Evolutionary conservation across 2,329 filamentous ascomycete species (phyloP), one percentile per base, ranked within the genome.

Genomic region (Fusarium poae): DNA sequence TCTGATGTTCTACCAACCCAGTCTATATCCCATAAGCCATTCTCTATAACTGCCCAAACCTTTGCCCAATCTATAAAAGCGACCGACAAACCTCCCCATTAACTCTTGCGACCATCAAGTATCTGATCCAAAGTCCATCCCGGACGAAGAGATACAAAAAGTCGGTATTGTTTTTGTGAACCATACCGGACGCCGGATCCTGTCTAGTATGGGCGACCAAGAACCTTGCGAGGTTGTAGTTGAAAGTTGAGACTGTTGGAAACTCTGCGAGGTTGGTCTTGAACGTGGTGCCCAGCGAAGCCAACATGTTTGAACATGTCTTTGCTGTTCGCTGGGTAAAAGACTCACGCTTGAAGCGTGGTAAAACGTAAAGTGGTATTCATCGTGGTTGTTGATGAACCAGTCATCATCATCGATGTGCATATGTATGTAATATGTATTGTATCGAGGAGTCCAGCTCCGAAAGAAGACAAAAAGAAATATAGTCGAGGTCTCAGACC

Each of bases 201-300:
- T 56, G 43, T 64, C 54, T 44, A 53, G 67, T 51, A 70, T 70
- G 62, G 67, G 44, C 25, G 64, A 68, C 67, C 67, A 48, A 51
- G 34, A 21, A 21, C 42, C 59, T 21, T 27, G 32, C 25, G 42
- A 49, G 25, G 11, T 45, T 15, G 43, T 46, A 32, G 7, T 51
- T 62, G 52, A 43, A 39, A 16, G 10, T 23, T 29, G 25, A 45
- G 18, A 11, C 13, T 18, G 39, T 23, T 18, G 23, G 45, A 51
- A 51, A 48, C 63, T 51, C 40, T 34, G 34, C 35, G 21, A 51
- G 43, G 32, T 23, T 67, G 67, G 57, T 63, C 67, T 53, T 44
- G 34, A 70, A 70, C 67, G 67, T 70, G 67, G 57, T 53, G 43
- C 67, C 67, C 67, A 70, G 67, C 43, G 44, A 52, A 37, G 58